Evolutionary conservation across 140 eudicot genomes (phyloP).

Genomic region (Ambrosia hybrid): DNA sequence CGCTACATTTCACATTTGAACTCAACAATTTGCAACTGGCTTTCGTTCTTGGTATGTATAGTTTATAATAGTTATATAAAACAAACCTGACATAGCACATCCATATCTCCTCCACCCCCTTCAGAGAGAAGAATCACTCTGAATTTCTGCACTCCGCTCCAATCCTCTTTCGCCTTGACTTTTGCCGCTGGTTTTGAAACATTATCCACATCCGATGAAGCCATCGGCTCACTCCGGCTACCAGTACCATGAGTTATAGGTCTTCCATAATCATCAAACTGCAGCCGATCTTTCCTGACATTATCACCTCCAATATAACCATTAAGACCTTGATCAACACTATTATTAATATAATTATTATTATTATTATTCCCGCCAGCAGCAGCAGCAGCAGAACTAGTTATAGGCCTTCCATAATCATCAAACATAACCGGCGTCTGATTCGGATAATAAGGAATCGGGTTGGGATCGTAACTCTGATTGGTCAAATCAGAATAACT

Average conservation of each 20-base stretch:
- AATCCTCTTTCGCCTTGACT: constrained; percentile 47
- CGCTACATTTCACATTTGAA: not conserved
- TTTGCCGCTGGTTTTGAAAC: no score
- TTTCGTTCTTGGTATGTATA: not conserved
- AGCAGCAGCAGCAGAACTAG: not conserved
- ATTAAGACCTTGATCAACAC: constrained; percentile 35
- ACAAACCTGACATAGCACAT: constrained; percentile 87
- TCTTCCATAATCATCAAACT: constrained; percentile 91
- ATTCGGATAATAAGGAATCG: no score
- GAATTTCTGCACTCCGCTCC: constrained; percentile 61
- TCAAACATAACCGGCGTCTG: constrained; percentile 40
- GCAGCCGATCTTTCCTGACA: constrained; percentile 25
- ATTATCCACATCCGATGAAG: not conserved
- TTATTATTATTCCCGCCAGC: no score
- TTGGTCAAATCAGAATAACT: no score
- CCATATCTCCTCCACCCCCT: constrained; percentile 58
- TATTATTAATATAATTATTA: no score
- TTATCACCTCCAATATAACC: constrained; percentile 43
- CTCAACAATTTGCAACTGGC: not conserved
- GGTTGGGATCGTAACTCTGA: no score
- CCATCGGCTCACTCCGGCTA: constrained; percentile 26
- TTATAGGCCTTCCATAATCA: constrained; percentile 87
- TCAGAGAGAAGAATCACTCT: constrained; percentile 67
- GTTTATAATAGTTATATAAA: not conserved
- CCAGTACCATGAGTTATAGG: constrained; percentile 45